Percentiles rank a stretch among this genome's conserved stretches.
phyloP scores from a whole-genome alignment of 495 filamentous ascomycete genomes.

The Penicillium cinerascens region DNA sequence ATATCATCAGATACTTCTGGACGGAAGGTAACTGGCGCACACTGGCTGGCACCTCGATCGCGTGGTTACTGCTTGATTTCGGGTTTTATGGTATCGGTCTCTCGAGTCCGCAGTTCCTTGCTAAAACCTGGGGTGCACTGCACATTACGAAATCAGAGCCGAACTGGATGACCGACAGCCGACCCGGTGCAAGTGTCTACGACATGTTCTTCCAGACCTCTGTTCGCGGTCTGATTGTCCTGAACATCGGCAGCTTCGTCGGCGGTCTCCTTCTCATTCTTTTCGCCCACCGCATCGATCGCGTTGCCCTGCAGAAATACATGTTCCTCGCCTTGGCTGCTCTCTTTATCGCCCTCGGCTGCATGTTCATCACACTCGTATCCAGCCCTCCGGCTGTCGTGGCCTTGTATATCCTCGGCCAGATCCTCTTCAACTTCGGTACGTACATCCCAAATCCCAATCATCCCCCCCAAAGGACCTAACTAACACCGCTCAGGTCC shows the following conservation, averaged over 20 bases:
- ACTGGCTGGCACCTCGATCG: constrained; percentile 45
- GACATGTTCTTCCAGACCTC: constrained; percentile 40
- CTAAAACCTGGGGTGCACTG: constrained; percentile 42
- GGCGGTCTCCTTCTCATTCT: constrained; percentile 45
- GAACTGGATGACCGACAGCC: constrained; percentile 36
- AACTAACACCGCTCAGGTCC: constrained; percentile 35
- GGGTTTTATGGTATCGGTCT: constrained; percentile 56
- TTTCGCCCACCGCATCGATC: constrained; percentile 44
- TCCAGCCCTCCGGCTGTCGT: constrained; percentile 45
- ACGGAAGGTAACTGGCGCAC: constrained; percentile 51
- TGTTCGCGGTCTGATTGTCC: constrained; percentile 36
- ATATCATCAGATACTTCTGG: constrained; percentile 48
- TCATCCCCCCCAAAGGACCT: not conserved
- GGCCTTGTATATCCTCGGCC: constrained; percentile 54
- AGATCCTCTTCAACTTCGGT: constrained; percentile 65
- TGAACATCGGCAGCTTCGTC: constrained; percentile 45
- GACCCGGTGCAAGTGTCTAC: constrained; percentile 32
- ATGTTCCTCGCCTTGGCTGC: constrained; percentile 45
- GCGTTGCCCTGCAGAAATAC: constrained; percentile 46
- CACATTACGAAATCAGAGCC: constrained; percentile 29
- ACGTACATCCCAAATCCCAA: not conserved
- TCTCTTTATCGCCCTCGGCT: constrained; percentile 48
- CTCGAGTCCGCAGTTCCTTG: constrained; percentile 41
- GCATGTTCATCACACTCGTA: constrained; percentile 43
- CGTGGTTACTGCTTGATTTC: constrained; percentile 54